phyloP scores from a whole-genome alignment of 2,329 filamentous ascomycete genomes.

The Penicillium sp. region DNA sequence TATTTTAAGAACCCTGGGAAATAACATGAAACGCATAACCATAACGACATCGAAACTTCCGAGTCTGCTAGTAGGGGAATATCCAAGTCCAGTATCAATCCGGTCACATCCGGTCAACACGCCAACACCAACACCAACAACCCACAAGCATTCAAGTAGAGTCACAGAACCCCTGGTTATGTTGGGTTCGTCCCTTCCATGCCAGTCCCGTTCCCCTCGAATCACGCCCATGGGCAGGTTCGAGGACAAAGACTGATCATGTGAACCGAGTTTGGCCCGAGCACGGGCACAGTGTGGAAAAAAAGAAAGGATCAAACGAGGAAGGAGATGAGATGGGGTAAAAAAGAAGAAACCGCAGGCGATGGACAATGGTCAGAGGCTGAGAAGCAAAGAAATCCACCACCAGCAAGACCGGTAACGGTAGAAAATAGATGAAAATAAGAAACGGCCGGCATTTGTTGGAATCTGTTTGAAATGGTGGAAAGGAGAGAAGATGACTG shows the following conservation, averaged over 20 bases:
- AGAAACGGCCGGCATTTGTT: conserved; percentile 13
- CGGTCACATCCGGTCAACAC: conserved; percentile 4
- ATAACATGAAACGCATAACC: conserved; percentile 11
- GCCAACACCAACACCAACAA: not conserved
- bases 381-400: not conserved
- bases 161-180: not conserved
- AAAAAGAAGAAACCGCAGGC: not conserved
- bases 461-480: not conserved
- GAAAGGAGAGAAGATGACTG: conserved; percentile 3
- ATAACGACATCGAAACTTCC: conserved; percentile 12
- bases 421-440: conserved; percentile 5
- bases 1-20: not conserved
- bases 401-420: conserved; percentile 2
- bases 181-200: conserved; percentile 2
- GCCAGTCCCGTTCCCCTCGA: not conserved
- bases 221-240: not conserved
- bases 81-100: conserved; percentile 10
- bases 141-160: conserved; percentile 1
- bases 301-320: not conserved
- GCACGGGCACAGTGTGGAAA: not conserved
- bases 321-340: not conserved
- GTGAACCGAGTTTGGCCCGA: conserved; percentile 1
- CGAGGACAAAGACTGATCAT: not conserved
- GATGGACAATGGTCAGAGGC: not conserved
- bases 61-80: conserved; percentile 6